Percentiles rank a stretch among this genome's conserved stretches.
These are phyloP conservation scores for Drechslerella dactyloides DNA, from an alignment of 2,329 filamentous ascomycete genomes.

Conservation along the genomic window DNA sequence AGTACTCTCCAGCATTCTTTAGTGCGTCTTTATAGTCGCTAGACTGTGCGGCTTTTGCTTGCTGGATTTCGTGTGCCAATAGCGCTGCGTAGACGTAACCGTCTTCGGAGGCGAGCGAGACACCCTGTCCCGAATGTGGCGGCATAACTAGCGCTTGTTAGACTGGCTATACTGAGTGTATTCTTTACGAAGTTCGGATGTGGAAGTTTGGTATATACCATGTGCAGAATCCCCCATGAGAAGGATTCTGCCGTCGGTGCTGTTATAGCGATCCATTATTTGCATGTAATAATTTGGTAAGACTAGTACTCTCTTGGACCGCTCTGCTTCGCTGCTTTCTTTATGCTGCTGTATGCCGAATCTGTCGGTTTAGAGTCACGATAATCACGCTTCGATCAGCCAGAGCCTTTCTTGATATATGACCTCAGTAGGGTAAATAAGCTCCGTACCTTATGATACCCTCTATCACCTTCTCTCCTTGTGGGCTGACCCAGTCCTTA, in stretches of 20 bases:
- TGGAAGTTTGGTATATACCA: constrained; percentile 24
- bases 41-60: constrained; percentile 23
- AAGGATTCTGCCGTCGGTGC: constrained; percentile 29
- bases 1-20: constrained; percentile 33
- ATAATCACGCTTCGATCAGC: too few species aligned
- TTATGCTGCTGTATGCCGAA: constrained; percentile 39
- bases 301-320: constrained; percentile 33
- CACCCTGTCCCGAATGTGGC: constrained; percentile 48
- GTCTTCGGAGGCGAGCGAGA: constrained; percentile 44
- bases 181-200: background rate
- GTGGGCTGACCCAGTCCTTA: constrained; percentile 42
- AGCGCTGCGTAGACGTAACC: constrained; percentile 35
- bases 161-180: background rate
- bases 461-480: constrained; percentile 33
- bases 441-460: constrained; percentile 21
- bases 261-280: constrained; percentile 30
- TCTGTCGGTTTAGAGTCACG: constrained; percentile 10
- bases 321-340: constrained; percentile 26
- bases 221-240: constrained; percentile 44
- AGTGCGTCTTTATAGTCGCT: constrained; percentile 32
- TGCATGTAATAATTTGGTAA: constrained; percentile 49
- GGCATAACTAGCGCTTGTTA: constrained; percentile 30
- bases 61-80: constrained; percentile 33
- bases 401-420: too few species aligned
- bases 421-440: too few species aligned